Percentiles rank a stretch among this genome's conserved stretches.
Evolutionary conservation across 2,329 filamentous ascomycete species (phyloP).

Genomic region (Aspergillus tubingensis): DNA sequence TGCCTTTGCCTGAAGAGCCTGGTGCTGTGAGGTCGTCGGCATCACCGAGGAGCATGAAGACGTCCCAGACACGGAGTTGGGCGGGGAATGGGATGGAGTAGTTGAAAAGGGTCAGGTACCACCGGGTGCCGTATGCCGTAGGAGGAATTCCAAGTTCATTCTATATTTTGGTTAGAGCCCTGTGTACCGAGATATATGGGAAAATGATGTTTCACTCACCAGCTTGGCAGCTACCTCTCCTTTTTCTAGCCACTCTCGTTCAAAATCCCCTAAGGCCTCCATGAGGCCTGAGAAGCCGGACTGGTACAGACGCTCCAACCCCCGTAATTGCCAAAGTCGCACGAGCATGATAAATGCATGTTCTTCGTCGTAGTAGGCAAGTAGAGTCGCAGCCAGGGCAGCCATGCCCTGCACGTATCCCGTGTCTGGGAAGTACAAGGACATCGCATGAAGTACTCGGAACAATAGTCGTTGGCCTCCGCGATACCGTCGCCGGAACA

Average conservation of each 20-base stretch:
- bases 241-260: slow-evolving; percentile 75
- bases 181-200: background rate
- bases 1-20: slow-evolving; percentile 19
- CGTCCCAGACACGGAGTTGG: slow-evolving; percentile 94
- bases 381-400: slow-evolving; percentile 82
- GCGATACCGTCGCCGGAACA: slow-evolving; percentile 90
- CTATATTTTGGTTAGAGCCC: slow-evolving; percentile 1
- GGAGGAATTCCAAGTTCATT: slow-evolving; percentile 76
- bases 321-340: slow-evolving; percentile 87
- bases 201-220: slow-evolving; percentile 46
- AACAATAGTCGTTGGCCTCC: slow-evolving; percentile 92
- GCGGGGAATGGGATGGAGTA: slow-evolving; percentile 92
- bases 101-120: slow-evolving; percentile 98
- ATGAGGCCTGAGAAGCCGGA: slow-evolving; percentile 85
- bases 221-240: slow-evolving; percentile 80
- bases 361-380: slow-evolving; percentile 97
- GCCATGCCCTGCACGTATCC: slow-evolving; percentile 99
- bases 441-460: slow-evolving; percentile 86
- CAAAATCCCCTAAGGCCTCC: slow-evolving; percentile 81
- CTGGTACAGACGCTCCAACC: slow-evolving; percentile 80
- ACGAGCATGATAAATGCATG: slow-evolving; percentile 93
- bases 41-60: slow-evolving; percentile 92
- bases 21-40: slow-evolving; percentile 50
- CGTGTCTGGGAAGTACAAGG: slow-evolving; percentile 84
- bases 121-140: slow-evolving; percentile 92